Base-by-base conservation (phyloP, 768 basidiomycete genomes). In the Auricularia sp. region DNA sequence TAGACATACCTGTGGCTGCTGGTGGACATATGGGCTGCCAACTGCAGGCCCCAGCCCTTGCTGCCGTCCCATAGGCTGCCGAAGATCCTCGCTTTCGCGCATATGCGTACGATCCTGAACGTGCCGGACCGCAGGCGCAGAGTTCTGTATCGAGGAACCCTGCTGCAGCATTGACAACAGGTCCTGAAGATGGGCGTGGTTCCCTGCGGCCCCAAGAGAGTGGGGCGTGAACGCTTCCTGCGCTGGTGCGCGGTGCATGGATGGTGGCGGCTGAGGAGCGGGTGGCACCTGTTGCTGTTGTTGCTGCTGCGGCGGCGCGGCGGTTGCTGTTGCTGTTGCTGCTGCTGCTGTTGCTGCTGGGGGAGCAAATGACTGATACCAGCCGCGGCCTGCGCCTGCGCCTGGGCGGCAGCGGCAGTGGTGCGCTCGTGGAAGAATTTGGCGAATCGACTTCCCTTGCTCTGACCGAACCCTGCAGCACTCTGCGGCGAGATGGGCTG, bases 371-470 rank as follows among this genome's bases (percentile, higher is more conserved):
- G 47, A 51, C 47, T 21, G 18, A 51, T 51, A 21, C 47, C 47
- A 11, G 47, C 18, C 7, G 47, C 47, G 18, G 47, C 14, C 18
- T 16, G 47, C 21, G 18, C 47, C 16, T 51, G 47, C 14, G 47
- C 18, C 14, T 5, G 11, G 14, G 47, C 47, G 18, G 47, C 47
- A 5, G 47, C 14, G 21, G 18, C 47, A 6, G 47, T 51, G 14
- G 47, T 16, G 14, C 47, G 47, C 47, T 51, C 47, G 47, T 51
- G 47, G 67, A 92, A 93, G 74, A 91, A 91, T 72, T 91, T 93
- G 36, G 90, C 91, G 72, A 92, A 88, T 43, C 91, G 85, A 71
- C 90, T 92, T 47, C 90, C 90, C 73, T 87, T 90, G 33, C 79
- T 80, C 36, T 78, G 76, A 14, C 83, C 78, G 70, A 82, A 77